Evolutionary conservation across 2,329 filamentous ascomycete genomes (phyloP).

Genomic region (Neospermospora avenae): DNA sequence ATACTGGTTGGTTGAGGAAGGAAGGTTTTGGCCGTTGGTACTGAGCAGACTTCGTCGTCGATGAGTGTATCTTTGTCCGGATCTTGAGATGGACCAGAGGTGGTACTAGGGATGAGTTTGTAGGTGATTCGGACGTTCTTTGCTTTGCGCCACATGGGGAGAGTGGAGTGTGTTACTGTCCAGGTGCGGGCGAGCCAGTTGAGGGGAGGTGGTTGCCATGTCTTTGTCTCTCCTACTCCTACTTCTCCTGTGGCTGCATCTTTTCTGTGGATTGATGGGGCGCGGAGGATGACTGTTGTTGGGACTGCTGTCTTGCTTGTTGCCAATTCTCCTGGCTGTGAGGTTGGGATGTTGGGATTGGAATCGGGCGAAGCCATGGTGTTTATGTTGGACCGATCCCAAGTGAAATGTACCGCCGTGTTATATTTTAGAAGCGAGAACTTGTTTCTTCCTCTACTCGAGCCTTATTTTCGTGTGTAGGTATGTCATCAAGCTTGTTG

Average conservation of each 20-base stretch:
- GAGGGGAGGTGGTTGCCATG: conserved; percentile 30
- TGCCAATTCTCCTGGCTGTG: no score
- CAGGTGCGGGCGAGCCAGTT: conserved; percentile 65
- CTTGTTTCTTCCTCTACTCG: neutral
- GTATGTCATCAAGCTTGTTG: neutral
- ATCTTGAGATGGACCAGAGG: neutral
- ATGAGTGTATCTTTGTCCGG: conserved; percentile 36
- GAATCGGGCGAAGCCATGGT: neutral
- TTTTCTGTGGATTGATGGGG: neutral
- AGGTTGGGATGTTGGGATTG: neutral
- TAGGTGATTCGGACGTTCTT: conserved; percentile 82
- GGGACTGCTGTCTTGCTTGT: neutral
- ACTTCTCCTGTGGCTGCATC: no score
- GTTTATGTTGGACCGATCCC: neutral
- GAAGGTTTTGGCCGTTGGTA: conserved; percentile 43
- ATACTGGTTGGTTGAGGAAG: conserved; percentile 55
- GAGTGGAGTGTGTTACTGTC: conserved; percentile 72
- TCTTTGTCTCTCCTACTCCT: neutral
- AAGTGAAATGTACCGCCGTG: neutral
- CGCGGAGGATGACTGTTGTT: neutral
- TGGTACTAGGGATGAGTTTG: conserved; percentile 44
- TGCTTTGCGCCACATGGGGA: conserved; percentile 76
- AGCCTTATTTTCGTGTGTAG: neutral
- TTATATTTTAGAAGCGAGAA: no score
- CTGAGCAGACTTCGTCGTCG: conserved; percentile 72